These are phyloP conservation scores for Triticum dicoccoides DNA, from an alignment of 176 grass and related monocot species.

Conservation along the genomic window DNA sequence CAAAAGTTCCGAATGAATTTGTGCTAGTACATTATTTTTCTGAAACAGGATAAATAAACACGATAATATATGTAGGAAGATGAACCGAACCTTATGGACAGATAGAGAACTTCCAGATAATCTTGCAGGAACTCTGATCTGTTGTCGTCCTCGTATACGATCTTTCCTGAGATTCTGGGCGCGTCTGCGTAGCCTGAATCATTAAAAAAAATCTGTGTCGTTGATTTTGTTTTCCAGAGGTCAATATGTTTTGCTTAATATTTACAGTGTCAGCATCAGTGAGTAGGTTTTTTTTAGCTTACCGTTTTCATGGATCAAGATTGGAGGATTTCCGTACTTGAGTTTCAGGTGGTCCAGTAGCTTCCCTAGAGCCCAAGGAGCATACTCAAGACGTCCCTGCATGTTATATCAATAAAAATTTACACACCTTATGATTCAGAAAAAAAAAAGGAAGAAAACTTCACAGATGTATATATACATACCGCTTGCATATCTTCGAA, in stretches of 20 bases:
- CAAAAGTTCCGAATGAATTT: background rate
- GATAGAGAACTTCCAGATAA: conserved; percentile 39
- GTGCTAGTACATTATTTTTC: background rate
- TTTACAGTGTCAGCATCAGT: background rate
- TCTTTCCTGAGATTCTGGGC: background rate
- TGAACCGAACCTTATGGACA: conserved; percentile 10
- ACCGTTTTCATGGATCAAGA: conserved; percentile 89
- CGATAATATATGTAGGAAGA: background rate
- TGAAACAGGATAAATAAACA: background rate
- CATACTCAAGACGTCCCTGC: background rate
- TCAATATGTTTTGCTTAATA: background rate
- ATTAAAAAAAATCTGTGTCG: background rate
- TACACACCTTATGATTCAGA: background rate
- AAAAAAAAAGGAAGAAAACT: background rate
- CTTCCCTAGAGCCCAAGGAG: conserved; percentile 67
- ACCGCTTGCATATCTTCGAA: background rate
- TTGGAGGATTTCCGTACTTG: conserved; percentile 59
- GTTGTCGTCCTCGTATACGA: conserved; percentile 22
- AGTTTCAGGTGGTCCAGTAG: conserved; percentile 60
- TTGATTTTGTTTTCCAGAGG: too few relatives aligned
- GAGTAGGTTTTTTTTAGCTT: background rate
- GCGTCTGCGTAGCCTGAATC: conserved; percentile 2
- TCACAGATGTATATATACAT: background rate
- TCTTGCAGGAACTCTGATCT: conserved; percentile 41
- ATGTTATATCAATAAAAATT: background rate